Conservation (phyloP, 768 basidiomycete species). For the Grammothele lineata region DNA sequence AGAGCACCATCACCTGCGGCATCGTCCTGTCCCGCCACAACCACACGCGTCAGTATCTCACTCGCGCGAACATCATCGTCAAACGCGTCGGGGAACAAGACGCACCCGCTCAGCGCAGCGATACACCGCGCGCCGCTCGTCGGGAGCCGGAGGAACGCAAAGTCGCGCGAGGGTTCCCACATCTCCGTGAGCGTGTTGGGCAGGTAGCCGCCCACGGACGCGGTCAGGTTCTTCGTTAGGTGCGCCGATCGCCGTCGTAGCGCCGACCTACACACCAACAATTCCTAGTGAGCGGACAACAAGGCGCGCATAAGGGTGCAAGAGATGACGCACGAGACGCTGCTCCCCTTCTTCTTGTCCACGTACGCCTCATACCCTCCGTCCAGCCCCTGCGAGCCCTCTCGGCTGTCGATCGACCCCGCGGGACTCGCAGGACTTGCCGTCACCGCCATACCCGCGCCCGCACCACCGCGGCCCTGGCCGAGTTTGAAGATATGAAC, state of each 20-base stretch:
- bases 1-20: constrained; percentile 96
- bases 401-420: constrained; percentile 61
- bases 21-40: constrained; percentile 86
- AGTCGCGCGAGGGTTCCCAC: constrained; percentile 96
- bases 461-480: constrained; percentile 23
- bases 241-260: constrained; percentile 70
- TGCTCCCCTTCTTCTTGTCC: constrained; percentile 64
- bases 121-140: constrained; percentile 75
- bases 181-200: constrained; percentile 90
- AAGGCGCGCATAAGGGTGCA: not conserved
- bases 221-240: constrained; percentile 67
- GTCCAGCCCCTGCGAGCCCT: constrained; percentile 56
- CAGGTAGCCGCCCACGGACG: constrained; percentile 80
- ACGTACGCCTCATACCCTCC: constrained; percentile 86
- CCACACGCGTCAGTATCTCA: constrained; percentile 94
- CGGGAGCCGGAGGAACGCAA: constrained; percentile 85
- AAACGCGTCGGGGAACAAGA: constrained; percentile 10
- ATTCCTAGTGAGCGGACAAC: not conserved
- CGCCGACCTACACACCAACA: constrained; percentile 31
- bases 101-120: constrained; percentile 86
- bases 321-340: constrained; percentile 47
- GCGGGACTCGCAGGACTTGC: constrained; percentile 51
- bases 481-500: constrained; percentile 95
- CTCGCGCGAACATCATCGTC: not conserved
- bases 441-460: constrained; percentile 14